Percentiles rank a stretch among this genome's conserved stretches.
Conservation (phyloP, 1,139 yeast genomes). For the Scheffersomyces titani region DNA sequence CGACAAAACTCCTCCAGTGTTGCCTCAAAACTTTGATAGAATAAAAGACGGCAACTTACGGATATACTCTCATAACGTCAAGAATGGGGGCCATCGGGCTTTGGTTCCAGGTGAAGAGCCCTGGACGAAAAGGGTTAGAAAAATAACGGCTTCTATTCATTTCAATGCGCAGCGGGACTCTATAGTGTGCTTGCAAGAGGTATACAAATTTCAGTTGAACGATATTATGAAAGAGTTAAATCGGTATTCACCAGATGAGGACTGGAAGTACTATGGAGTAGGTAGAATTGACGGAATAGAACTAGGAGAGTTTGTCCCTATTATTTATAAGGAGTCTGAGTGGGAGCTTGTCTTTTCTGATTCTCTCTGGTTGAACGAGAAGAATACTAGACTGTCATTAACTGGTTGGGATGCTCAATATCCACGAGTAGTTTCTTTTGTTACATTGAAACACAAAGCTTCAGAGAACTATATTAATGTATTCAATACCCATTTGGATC, state of each 20-base stretch:
- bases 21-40: slow-evolving; percentile 16
- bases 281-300: slow-evolving; percentile 37
- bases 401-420: slow-evolving; percentile 61
- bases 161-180: slow-evolving; percentile 26
- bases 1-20: slow-evolving; percentile 16
- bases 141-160: slow-evolving; percentile 29
- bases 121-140: slow-evolving; percentile 29
- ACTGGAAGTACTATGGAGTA: slow-evolving; percentile 35
- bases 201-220: slow-evolving; percentile 33
- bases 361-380: slow-evolving; percentile 37
- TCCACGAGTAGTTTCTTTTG: slow-evolving; percentile 47
- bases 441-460: slow-evolving; percentile 32
- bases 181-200: slow-evolving; percentile 38
- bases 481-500: slow-evolving; percentile 61
- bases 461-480: slow-evolving; percentile 37
- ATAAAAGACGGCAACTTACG: slow-evolving; percentile 26
- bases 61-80: slow-evolving; percentile 40
- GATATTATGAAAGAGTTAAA: slow-evolving; percentile 33
- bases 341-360: slow-evolving; percentile 35
- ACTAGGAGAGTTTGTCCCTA: slow-evolving; percentile 38
- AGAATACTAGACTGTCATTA: slow-evolving; percentile 23
- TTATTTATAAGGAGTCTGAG: slow-evolving; percentile 27
- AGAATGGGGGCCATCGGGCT: slow-evolving; percentile 32
- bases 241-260: slow-evolving; percentile 19
- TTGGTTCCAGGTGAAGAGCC: slow-evolving; percentile 31